Evolutionary conservation across 1,284 basidiomycete genomes (phyloP), one percentile per base, ranked within the genome.

Genomic region (Cryptococcus amylolentus): DNA sequence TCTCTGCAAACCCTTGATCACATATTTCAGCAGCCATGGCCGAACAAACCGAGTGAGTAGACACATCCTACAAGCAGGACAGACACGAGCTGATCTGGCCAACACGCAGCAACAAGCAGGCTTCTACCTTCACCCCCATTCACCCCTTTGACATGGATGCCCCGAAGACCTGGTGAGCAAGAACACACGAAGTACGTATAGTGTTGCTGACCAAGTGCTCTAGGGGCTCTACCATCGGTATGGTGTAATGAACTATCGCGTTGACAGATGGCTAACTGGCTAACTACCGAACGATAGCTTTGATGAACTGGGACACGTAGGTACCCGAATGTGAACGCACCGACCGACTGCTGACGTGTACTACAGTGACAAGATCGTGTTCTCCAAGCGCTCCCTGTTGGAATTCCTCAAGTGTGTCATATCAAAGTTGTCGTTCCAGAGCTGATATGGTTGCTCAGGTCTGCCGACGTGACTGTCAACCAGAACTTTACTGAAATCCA

Each of bases 121-220:
- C 66, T 6, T 58, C 63, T 51, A 74, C 73, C 14, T 78, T 78
- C 60, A 71, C 70, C 49, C 76, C 75, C 10, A 70, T 77, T 51
- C 76, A 78, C 61, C 76, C 76, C 8, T 78, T 78, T 65, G 60
- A 77, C 56, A 73, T 78, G 68, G 68, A 71, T 26, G 60, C 72
- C n/a, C 73, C 76, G 44, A 75, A 70, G 58, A 63, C 69, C n/a
- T 78, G 76, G 76, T 74, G 49, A 43, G 71, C 59, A 12, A 16
- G 14, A 35, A 55, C 2, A 38, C 20, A 5, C 14, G 20, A 20
- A 37, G 23, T 16, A 5, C 28, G 35, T n/a, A 2, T 23, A 8
- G 28, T 5, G 40, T 13, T 23, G 26, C 37, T 57, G 46, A 52
- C 27, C 28, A 18, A 7, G 16, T 54, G 41, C 20, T 49, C 23